Evolutionary conservation across 1,139 yeast genomes (phyloP).

Genomic region (Suhomyces yuchorum): DNA sequence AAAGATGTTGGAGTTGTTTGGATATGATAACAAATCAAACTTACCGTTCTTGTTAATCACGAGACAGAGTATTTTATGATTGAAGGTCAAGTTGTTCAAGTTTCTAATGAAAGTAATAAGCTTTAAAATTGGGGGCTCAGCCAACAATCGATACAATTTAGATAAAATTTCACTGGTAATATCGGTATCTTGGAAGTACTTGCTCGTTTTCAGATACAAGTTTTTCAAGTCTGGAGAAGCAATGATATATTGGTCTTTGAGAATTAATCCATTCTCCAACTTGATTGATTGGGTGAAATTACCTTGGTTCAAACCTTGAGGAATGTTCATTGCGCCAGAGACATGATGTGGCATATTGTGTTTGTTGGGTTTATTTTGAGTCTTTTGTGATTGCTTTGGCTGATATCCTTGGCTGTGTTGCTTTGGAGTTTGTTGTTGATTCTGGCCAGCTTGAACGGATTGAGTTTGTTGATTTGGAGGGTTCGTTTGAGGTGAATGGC

Average conservation of each 20-base stretch:
- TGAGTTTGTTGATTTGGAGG: neutral
- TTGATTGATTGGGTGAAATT: conserved; percentile 26
- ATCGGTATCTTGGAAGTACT: conserved; percentile 49
- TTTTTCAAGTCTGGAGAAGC: conserved; percentile 53
- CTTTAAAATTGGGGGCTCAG: conserved; percentile 34
- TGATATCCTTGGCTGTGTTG: conserved; percentile 15
- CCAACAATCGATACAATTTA: conserved; percentile 36
- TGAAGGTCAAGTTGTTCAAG: conserved; percentile 46
- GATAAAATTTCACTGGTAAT: conserved; percentile 36
- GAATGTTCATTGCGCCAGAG: conserved; percentile 9
- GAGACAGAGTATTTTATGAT: conserved; percentile 46
- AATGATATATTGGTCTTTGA: conserved; percentile 53
- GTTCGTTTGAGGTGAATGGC: neutral
- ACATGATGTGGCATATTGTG: conserved; percentile 14
- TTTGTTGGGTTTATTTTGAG: conserved; percentile 8
- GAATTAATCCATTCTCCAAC: conserved; percentile 58
- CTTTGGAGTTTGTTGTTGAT: conserved; percentile 9
- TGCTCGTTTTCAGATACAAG: conserved; percentile 44
- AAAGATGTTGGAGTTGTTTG: conserved; percentile 51
- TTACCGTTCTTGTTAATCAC: conserved; percentile 61
- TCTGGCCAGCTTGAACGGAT: neutral
- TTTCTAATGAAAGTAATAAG: conserved; percentile 45
- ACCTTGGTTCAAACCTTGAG: conserved; percentile 5
- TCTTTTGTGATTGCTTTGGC: conserved; percentile 5
- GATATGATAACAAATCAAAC: conserved; percentile 51